phyloP scores from a whole-genome alignment of 2,329 filamentous ascomycete genomes.

The Grosmannia serpens region DNA sequence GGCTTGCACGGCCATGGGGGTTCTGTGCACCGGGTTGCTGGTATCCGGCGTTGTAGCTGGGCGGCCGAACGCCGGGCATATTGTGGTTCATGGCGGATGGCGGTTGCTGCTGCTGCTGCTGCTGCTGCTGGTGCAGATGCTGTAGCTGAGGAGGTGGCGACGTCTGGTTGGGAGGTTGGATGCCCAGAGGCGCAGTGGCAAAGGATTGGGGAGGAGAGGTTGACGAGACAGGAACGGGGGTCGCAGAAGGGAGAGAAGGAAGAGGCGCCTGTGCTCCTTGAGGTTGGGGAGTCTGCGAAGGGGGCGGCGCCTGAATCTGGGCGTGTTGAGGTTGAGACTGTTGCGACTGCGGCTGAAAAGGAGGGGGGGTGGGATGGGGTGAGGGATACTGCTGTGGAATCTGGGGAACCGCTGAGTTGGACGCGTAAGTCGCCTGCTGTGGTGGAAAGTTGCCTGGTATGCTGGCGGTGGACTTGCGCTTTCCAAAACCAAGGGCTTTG shows the following conservation, averaged over 20 bases:
- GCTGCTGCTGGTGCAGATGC: not conserved
- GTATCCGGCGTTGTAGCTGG: slow-evolving; percentile 51
- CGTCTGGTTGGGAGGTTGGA: slow-evolving; percentile 3
- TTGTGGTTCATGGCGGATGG: slow-evolving; percentile 51
- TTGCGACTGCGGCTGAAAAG: slow-evolving; percentile 3
- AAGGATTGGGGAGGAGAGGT: slow-evolving; percentile 3
- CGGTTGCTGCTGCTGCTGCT: slow-evolving; percentile 21
- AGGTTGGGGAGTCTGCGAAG: slow-evolving; percentile 12
- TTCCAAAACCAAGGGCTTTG: slow-evolving; percentile 71
- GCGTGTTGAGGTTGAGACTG: not conserved
- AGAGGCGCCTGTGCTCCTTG: not conserved
- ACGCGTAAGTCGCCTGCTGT: slow-evolving; percentile 9
- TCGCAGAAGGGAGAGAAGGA: not conserved
- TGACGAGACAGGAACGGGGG: not conserved
- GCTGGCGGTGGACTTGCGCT: slow-evolving; percentile 60
- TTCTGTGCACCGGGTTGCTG: slow-evolving; percentile 29
- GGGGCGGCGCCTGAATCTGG: slow-evolving; percentile 8
- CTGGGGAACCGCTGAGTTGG: slow-evolving; percentile 29
- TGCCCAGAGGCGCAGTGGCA: slow-evolving; percentile 18
- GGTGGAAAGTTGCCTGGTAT: slow-evolving; percentile 31
- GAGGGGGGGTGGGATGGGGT: slow-evolving; percentile 5
- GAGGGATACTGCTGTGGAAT: slow-evolving; percentile 37
- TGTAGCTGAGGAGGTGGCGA: not conserved
- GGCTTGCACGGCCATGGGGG: slow-evolving; percentile 42
- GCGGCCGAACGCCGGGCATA: slow-evolving; percentile 39